A percentile compares a stretch with the other conserved stretches of the same genome.
Conservation (phyloP, 768 basidiomycete species). For the Coprinopsis marcescibilis region DNA sequence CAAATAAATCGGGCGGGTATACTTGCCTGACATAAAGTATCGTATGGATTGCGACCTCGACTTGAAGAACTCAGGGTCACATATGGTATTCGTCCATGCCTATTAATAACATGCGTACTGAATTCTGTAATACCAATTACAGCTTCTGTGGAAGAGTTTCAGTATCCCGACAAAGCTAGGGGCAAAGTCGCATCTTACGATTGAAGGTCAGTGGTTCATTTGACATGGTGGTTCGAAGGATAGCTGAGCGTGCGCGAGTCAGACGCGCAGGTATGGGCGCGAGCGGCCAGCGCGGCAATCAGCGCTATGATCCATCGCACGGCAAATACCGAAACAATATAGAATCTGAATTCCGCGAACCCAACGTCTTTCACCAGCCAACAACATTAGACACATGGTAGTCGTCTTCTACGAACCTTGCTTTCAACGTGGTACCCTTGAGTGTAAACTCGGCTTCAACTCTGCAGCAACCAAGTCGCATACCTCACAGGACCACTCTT, state of each 20-base stretch:
- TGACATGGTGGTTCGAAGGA: slow-evolving; percentile 1
- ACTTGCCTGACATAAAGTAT: slow-evolving; percentile 88
- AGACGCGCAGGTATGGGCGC: too few species aligned
- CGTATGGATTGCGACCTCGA: slow-evolving; percentile 90
- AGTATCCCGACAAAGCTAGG: background rate
- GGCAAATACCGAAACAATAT: too few species aligned
- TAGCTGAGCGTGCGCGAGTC: background rate
- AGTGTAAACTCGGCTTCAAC: too few species aligned
- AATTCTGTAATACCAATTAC: slow-evolving; percentile 65
- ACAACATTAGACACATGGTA: too few species aligned
- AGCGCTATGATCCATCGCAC: too few species aligned
- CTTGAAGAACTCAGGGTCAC: slow-evolving; percentile 33
- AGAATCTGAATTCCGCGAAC: too few species aligned
- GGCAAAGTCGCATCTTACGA: slow-evolving; percentile 20
- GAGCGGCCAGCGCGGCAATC: too few species aligned
- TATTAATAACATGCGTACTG: slow-evolving; percentile 36
- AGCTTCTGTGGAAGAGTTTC: slow-evolving; percentile 38
- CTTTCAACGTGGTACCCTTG: too few species aligned
- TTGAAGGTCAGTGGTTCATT: slow-evolving; percentile 22
- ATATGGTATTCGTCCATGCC: background rate
- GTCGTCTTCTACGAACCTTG: too few species aligned
- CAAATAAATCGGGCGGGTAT: slow-evolving; percentile 86
- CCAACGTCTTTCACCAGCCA: too few species aligned
- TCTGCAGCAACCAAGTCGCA: too few species aligned
- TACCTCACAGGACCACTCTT: too few species aligned